Conservation (phyloP, 805 yeast species). For the Kodamaea neixiangensis region DNA sequence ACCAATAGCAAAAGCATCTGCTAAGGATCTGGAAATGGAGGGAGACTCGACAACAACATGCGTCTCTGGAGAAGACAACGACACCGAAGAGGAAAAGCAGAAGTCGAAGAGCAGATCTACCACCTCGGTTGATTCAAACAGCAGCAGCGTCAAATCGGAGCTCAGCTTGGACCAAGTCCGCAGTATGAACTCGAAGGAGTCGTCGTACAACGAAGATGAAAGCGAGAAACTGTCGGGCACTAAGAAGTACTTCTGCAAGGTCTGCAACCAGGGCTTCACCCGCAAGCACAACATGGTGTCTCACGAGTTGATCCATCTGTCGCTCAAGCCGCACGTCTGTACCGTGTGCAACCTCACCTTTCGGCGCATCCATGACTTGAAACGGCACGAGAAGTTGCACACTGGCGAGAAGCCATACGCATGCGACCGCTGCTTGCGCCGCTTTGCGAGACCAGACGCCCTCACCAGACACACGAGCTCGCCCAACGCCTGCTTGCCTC, state of each 20-base stretch:
- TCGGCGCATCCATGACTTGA: conserved; percentile 74
- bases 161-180: background rate
- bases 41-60: conserved; percentile 6
- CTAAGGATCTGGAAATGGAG: background rate
- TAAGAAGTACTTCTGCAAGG: conserved; percentile 51
- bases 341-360: conserved; percentile 60
- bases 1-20: background rate
- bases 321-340: conserved; percentile 65
- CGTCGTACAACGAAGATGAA: background rate
- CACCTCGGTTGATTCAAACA: background rate
- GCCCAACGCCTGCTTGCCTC: conserved; percentile 34
- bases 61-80: conserved; percentile 1
- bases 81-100: background rate
- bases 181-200: background rate
- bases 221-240: conserved; percentile 1
- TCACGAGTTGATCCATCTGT: conserved; percentile 68
- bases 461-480: conserved; percentile 64
- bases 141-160: conserved; percentile 1
- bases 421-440: conserved; percentile 61
- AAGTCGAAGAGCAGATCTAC: background rate
- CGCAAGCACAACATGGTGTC: conserved; percentile 75
- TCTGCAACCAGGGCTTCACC: conserved; percentile 65
- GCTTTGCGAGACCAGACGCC: conserved; percentile 77
- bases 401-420: conserved; percentile 71
- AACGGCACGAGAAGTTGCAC: conserved; percentile 73